Percentiles rank a stretch among this genome's conserved stretches.
These are phyloP conservation scores for Sutorius australiensis DNA, from an alignment of 768 basidiomycete species.

Conservation along the genomic window DNA sequence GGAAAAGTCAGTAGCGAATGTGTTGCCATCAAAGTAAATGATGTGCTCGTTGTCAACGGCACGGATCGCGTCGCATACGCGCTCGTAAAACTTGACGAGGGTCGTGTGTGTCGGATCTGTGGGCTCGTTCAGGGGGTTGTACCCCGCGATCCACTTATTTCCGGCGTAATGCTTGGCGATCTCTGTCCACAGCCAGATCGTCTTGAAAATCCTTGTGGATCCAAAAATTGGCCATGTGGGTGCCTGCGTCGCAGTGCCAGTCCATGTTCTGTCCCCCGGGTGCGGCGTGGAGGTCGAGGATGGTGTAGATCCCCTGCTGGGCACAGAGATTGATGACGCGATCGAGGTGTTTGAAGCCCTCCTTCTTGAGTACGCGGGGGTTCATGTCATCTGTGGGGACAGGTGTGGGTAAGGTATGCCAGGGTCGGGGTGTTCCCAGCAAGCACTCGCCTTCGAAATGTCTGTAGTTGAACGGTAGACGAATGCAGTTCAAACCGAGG, in stretches of 20 bases:
- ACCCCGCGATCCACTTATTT: slow-evolving; percentile 83
- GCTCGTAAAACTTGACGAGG: slow-evolving; percentile 64
- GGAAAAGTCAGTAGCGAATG: slow-evolving; percentile 76
- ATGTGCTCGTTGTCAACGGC: slow-evolving; percentile 64
- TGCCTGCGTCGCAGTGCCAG: slow-evolving; percentile 77
- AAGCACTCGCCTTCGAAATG: slow-evolving; percentile 51
- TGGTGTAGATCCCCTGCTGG: slow-evolving; percentile 69
- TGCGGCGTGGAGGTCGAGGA: slow-evolving; percentile 77
- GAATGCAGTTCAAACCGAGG: slow-evolving; percentile 77
- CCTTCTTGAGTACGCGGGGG: slow-evolving; percentile 68
- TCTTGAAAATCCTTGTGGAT: slow-evolving; percentile 84
- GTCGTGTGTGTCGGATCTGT: slow-evolving; percentile 66
- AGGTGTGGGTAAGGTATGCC: slow-evolving; percentile 4
- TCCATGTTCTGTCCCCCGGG: slow-evolving; percentile 73
- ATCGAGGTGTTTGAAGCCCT: slow-evolving; percentile 80
- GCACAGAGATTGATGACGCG: slow-evolving; percentile 76
- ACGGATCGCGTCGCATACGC: slow-evolving; percentile 67
- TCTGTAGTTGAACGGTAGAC: slow-evolving; percentile 70
- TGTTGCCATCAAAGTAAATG: slow-evolving; percentile 83
- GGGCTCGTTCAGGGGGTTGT: slow-evolving; percentile 82
- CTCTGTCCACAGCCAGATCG: slow-evolving; percentile 73
- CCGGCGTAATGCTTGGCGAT: slow-evolving; percentile 71
- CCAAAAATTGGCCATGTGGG: slow-evolving; percentile 74
- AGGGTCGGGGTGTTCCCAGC: background rate
- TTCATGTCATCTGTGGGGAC: slow-evolving; percentile 59